These are phyloP conservation scores for Daldinia loculata DNA, from an alignment of 495 filamentous ascomycete genomes.

Conservation along the genomic window DNA sequence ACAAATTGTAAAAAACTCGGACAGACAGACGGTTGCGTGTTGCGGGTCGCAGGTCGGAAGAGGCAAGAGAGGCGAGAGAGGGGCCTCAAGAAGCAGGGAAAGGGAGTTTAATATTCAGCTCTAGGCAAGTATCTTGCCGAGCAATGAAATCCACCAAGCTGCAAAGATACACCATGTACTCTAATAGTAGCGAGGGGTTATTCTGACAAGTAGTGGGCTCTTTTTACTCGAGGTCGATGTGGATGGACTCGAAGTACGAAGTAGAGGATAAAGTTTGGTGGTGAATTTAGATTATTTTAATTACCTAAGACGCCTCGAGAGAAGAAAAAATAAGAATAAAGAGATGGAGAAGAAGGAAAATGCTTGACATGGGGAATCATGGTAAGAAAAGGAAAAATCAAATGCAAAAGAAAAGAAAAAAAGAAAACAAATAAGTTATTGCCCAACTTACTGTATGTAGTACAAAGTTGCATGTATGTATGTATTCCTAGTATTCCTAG, in stretches of 20 bases:
- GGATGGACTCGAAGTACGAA: slow-evolving; percentile 7
- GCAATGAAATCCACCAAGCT: slow-evolving; percentile 33
- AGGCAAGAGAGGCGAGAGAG: slow-evolving; percentile 24
- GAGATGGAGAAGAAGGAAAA: slow-evolving; percentile 2
- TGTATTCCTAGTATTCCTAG: not conserved
- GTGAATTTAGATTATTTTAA: slow-evolving; percentile 9
- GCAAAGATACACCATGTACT: slow-evolving; percentile 8
- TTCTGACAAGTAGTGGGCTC: not conserved
- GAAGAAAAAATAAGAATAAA: not conserved
- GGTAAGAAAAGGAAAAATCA: slow-evolving; percentile 10
- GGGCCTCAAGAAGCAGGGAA: slow-evolving; percentile 24
- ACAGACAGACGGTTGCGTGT: slow-evolving; percentile 13
- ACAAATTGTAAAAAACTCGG: not conserved
- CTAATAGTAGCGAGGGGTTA: not conserved
- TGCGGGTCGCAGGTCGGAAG: slow-evolving; percentile 16
- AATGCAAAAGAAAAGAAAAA: slow-evolving; percentile 4
- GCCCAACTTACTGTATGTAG: slow-evolving; percentile 28
- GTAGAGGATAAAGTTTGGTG: slow-evolving; percentile 13
- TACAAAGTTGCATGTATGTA: slow-evolving; percentile 12
- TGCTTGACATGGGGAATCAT: not conserved
- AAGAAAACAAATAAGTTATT: slow-evolving; percentile 18
- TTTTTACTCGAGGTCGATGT: slow-evolving; percentile 20
- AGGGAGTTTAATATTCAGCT: slow-evolving; percentile 37
- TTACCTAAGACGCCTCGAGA: not conserved
- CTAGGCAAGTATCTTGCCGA: slow-evolving; percentile 17